A percentile compares a stretch with the other conserved stretches of the same genome.
These are phyloP conservation scores for Orbilia oligospora DNA, from an alignment of 2,329 filamentous ascomycete species.

Conservation along the genomic window DNA sequence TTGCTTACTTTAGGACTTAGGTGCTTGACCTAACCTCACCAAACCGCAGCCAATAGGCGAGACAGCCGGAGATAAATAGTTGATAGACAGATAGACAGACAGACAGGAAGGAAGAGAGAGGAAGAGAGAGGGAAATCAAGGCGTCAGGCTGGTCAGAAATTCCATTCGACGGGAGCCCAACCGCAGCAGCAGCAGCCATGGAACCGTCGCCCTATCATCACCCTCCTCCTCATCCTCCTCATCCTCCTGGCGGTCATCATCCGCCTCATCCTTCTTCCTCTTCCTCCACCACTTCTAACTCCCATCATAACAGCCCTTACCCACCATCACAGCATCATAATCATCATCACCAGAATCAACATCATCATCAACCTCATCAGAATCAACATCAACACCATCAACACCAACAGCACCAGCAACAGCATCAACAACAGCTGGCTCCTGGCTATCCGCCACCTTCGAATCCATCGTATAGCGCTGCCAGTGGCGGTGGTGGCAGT, in stretches of 20 bases:
- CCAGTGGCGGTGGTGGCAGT: background rate
- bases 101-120: constrained; percentile 15
- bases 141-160: background rate
- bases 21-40: constrained; percentile 8
- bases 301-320: constrained; percentile 7
- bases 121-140: background rate
- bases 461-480: constrained; percentile 20
- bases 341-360: constrained; percentile 13
- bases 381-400: constrained; percentile 18
- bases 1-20: background rate
- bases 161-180: constrained; percentile 13
- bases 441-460: constrained; percentile 50
- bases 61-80: too few relatives aligned
- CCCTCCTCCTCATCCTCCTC: constrained; percentile 2
- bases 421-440: constrained; percentile 33
- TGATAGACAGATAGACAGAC: too few relatives aligned
- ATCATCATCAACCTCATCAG: background rate
- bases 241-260: constrained; percentile 22
- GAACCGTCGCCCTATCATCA: constrained; percentile 47
- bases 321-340: constrained; percentile 12
- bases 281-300: background rate
- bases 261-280: constrained; percentile 15
- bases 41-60: constrained; percentile 29
- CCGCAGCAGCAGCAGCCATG: constrained; percentile 10
- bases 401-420: constrained; percentile 17